These are phyloP conservation scores for Trichoderma orchidacearum DNA, from an alignment of 495 filamentous ascomycete species.

Conservation along the genomic window DNA sequence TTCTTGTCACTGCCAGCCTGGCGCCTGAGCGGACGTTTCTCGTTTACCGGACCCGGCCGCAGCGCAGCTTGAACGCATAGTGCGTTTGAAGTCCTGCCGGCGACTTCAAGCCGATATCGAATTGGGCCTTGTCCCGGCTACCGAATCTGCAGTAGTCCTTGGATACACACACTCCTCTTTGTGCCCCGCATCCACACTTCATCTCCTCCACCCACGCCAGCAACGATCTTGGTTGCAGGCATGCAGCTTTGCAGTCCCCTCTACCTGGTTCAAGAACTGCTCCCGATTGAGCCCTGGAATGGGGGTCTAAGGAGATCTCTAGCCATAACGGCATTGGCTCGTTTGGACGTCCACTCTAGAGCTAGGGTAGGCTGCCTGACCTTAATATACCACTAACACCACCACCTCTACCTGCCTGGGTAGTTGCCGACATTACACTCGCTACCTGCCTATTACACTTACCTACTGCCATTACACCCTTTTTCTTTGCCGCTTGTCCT, in stretches of 20 bases:
- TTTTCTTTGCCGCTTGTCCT: background rate
- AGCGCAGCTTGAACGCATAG: background rate
- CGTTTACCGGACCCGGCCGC: background rate
- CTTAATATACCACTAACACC: background rate
- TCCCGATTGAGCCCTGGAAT: slow-evolving; percentile 1
- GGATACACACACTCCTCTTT: background rate
- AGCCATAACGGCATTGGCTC: background rate
- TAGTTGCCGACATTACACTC: background rate
- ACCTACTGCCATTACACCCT: background rate
- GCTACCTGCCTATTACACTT: background rate
- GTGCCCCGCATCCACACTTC: background rate
- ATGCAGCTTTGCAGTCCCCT: background rate
- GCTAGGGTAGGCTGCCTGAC: background rate
- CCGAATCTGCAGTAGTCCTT: background rate
- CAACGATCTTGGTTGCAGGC: slow-evolving; percentile 1
- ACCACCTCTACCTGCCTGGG: no score
- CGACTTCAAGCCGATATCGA: background rate
- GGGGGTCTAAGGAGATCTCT: background rate
- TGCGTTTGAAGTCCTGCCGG: background rate
- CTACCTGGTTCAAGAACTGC: background rate
- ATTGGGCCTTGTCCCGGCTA: background rate
- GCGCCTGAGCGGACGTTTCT: background rate
- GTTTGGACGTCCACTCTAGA: background rate
- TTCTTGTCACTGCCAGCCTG: background rate
- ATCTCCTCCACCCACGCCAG: background rate